These are phyloP conservation scores for Herpetomonas tarakana DNA, from an alignment of 208 protist species.

Conservation along the genomic window DNA sequence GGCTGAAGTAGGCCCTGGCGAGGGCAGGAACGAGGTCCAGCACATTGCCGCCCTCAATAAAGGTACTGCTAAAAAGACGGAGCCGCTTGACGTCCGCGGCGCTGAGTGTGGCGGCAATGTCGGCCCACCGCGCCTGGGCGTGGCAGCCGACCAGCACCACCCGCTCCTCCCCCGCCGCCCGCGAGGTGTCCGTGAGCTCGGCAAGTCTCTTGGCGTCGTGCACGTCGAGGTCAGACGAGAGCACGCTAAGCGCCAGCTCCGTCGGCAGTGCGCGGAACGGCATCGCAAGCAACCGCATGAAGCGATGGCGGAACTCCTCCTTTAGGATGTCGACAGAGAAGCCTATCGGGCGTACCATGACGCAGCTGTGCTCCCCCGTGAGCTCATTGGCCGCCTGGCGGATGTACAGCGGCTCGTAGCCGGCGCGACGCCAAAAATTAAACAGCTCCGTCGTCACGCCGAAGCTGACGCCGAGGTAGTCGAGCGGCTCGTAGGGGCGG, in stretches of 20 bases:
- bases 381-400: constrained; percentile 95
- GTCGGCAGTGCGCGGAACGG: constrained; percentile 88
- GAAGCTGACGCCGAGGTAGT: constrained; percentile 98
- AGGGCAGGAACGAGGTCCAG: constrained; percentile 95
- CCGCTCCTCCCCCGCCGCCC: constrained; percentile 13
- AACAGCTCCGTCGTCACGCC: constrained; percentile 96
- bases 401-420: constrained; percentile 91
- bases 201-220: constrained; percentile 43
- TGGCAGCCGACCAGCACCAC: constrained; percentile 57
- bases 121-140: constrained; percentile 42
- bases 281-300: constrained; percentile 91
- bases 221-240: constrained; percentile 46
- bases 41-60: constrained; percentile 96
- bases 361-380: constrained; percentile 99
- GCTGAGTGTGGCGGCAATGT: constrained; percentile 66
- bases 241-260: constrained; percentile 61
- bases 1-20: constrained; percentile 90
- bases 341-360: constrained; percentile 95
- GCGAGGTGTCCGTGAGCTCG: constrained; percentile 27
- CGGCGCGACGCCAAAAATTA: constrained; percentile 96
- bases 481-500: constrained; percentile 88
- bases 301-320: constrained; percentile 91
- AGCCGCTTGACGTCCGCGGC: constrained; percentile 94
- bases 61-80: constrained; percentile 87
- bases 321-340: constrained; percentile 59